phyloP scores from a whole-genome alignment of 2,329 filamentous ascomycete species.

The Fusarium sp. region DNA sequence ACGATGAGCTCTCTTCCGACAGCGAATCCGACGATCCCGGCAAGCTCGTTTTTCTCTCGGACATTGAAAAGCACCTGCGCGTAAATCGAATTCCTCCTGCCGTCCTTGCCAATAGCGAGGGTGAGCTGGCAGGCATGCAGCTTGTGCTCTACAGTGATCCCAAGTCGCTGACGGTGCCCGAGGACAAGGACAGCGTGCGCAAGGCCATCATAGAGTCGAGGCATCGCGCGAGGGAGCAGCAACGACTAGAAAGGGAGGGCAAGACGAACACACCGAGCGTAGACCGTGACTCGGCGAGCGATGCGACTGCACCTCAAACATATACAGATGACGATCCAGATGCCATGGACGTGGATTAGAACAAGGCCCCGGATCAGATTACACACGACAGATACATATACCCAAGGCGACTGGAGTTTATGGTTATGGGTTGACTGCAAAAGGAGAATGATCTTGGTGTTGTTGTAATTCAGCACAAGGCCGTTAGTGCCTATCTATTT shows the following conservation, averaged over 20 bases:
- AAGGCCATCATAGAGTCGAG: constrained; percentile 87
- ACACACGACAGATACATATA: constrained; percentile 27
- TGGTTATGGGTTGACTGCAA: constrained; percentile 9
- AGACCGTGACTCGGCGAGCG: constrained; percentile 19
- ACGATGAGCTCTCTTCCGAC: constrained; percentile 80
- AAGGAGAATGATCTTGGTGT: neutral
- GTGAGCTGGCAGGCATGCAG: constrained; percentile 72
- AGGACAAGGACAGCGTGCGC: constrained; percentile 81
- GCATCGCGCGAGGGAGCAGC: constrained; percentile 72
- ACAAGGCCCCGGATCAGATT: neutral
- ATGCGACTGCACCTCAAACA: constrained; percentile 24
- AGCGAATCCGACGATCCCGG: constrained; percentile 60
- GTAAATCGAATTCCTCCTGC: constrained; percentile 76
- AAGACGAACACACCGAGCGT: constrained; percentile 16
- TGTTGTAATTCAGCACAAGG: constrained; percentile 1
- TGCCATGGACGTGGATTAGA: constrained; percentile 75
- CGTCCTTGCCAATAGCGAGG: constrained; percentile 69
- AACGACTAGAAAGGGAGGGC: constrained; percentile 56
- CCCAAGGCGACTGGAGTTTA: constrained; percentile 44
- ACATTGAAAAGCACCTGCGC: constrained; percentile 84
- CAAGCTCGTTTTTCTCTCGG: constrained; percentile 82
- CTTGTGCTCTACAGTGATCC: constrained; percentile 89
- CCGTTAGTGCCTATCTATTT: constrained; percentile 4
- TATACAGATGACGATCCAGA: constrained; percentile 62
- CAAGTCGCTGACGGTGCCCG: constrained; percentile 78